Evolutionary conservation across 768 basidiomycete species (phyloP), one percentile per base, ranked within the genome.

Genomic region (Hericium rajendrae): DNA sequence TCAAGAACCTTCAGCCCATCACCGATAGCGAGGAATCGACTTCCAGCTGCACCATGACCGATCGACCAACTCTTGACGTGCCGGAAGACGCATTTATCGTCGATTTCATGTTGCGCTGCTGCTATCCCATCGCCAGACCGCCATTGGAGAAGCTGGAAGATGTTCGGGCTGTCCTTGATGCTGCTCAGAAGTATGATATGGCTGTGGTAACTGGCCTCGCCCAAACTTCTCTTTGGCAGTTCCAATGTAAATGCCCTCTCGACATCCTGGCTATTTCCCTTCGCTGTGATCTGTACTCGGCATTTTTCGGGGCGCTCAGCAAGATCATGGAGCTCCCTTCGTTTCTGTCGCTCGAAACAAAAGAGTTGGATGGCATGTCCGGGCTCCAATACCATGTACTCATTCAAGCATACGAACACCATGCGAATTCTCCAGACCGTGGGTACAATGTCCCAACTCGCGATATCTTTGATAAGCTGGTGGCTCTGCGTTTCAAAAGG

Each of bases 111-210:
- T 40, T 62, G 12, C 59, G 60, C 43, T 56, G 53, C 16, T 49
- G 60, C 40, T 62, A 62, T 22, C 52, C 59, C 2, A 15, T 60
- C 5, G 38, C 20, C 18, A 11, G 38, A 0, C 56, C 56, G 5
- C 16, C 28, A 3, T 13, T 28, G n/a, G 32, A 26, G 32, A 1
- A 18, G 18, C 53, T 60, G 18, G n/a, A 16, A 15, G 56, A 37
- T 10, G 57, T 50, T 18, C 32, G 48, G 37, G 11, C 39, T 38
- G 53, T 62, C 18, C 38, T 54, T 2, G 50, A 60, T 22, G 60
- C 58, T 24, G 37, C 56, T 0, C 53, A 40, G 37, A 57, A 62
- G 51, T 62, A 62, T 37, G 55, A 50, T n/a, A 51, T 62, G 16
- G 39, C 54, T 1, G 48, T 26, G 22, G 22, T 57, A 15, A 18